Evolutionary conservation across 108 stramenopile genomes (phyloP), one percentile per base, ranked within the genome.

Genomic region (Skeletonema menzelii): DNA sequence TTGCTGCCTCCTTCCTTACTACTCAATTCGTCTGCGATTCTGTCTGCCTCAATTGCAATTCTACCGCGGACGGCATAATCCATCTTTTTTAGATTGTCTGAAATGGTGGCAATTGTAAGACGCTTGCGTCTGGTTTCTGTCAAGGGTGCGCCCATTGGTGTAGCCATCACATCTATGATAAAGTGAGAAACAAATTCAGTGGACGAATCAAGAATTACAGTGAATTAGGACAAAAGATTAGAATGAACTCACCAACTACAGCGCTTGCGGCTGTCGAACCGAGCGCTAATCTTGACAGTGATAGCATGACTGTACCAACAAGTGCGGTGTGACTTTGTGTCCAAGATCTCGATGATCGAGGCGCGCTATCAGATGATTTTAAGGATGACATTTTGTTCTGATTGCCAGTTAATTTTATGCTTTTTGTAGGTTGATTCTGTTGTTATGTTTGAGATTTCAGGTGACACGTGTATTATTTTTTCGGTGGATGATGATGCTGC

Each of bases 61-160:
- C 68, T 87, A 12, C 94, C 94, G 32, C 94, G 90, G 60, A 95
- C 94, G 55, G 94, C 94, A 63, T 95, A 93, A 77, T 95, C 89
- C 94, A 95, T 95, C 40, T 77, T 57, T 31, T 77, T 82, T 26
- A 94, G 75, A 38, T 80, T 76, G 10, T 77, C 66, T 27, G 73
- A 85, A 74, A 94, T 91, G 59, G 85, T 89, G 12, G 85, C 84
- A 61, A 79, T 72, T 47, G 76, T 88, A 20, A 91, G 76, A 26
- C 82, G 83, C 44, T 86, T 86, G 31, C 62, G 70, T 76, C 46
- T 63, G 12, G 61, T 65, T 17, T 59, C 59, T 24, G 26, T 59
- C 3, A 59, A 59, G 26, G 31, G 31, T 24, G 31, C 31, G n/a
- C 59, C 19, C 59, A 59, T 59, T 31, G 30, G 10, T n/a, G 59